phyloP scores from a whole-genome alignment of 768 basidiomycete species.

The Pholiota microspora region DNA sequence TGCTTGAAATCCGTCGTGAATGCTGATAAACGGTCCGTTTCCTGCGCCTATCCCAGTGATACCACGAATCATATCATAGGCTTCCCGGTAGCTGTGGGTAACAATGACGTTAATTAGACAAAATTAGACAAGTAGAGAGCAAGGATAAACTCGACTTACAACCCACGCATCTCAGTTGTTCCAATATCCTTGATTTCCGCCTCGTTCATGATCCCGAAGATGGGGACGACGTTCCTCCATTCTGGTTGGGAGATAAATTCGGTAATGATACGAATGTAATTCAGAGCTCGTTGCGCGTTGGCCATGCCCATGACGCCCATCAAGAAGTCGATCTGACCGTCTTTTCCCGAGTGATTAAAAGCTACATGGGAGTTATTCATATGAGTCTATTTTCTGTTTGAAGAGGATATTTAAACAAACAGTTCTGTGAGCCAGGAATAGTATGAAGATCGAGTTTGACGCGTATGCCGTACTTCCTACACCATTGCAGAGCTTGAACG shows the following conservation, averaged over 20 bases:
- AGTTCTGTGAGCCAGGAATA: conserved; percentile 77
- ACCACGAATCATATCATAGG: conserved; percentile 61
- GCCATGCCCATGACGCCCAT: conserved; percentile 82
- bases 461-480: conserved; percentile 81
- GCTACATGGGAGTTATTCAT: conserved; percentile 21
- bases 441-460: conserved; percentile 80
- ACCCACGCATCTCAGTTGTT: conserved; percentile 47
- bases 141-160: conserved; percentile 47
- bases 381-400: background rate
- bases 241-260: conserved; percentile 85
- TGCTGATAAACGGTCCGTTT: conserved; percentile 55
- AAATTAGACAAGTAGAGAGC: conserved; percentile 7
- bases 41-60: conserved; percentile 76
- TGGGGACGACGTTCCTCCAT: conserved; percentile 61
- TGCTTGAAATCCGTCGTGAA: conserved; percentile 47
- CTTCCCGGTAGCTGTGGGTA: conserved; percentile 49
- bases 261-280: conserved; percentile 74
- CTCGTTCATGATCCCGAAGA: conserved; percentile 70
- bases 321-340: conserved; percentile 64
- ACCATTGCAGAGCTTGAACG: conserved; percentile 72
- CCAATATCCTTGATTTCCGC: conserved; percentile 56
- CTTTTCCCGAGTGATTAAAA: conserved; percentile 62
- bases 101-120: background rate
- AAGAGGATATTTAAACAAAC: conserved; percentile 24
- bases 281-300: conserved; percentile 77